Percentiles rank a stretch among this genome's conserved stretches.
Evolutionary conservation across 2,329 filamentous ascomycete species (phyloP).

Genomic region (Alternaria panax): DNA sequence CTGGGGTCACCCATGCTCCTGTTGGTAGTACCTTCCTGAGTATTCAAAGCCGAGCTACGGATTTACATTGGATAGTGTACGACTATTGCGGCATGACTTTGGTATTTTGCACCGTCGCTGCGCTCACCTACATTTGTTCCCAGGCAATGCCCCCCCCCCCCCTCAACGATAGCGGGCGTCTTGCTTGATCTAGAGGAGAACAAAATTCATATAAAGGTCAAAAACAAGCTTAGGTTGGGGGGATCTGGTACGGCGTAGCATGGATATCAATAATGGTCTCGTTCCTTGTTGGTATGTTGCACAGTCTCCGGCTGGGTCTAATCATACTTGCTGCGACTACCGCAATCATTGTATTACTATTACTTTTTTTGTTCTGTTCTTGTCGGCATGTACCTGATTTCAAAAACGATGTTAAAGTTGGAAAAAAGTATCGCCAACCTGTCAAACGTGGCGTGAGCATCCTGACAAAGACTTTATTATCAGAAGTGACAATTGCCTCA

Average conservation of each 20-base stretch:
- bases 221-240: no score
- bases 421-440: not conserved
- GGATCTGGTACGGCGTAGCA: not conserved
- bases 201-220: no score
- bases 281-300: not conserved
- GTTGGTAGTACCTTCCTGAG: no score
- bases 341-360: not conserved
- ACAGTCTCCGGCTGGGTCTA: not conserved
- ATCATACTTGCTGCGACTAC: not conserved
- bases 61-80: no score
- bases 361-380: not conserved
- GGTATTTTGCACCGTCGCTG: no score
- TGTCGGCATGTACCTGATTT: no score
- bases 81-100: no score
- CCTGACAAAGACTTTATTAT: not conserved
- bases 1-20: not conserved
- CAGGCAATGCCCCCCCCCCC: no score
- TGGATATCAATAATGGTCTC: not conserved
- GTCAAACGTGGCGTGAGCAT: not conserved
- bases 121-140: no score
- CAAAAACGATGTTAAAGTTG: not conserved
- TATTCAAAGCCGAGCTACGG: no score
- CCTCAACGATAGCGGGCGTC: no score
- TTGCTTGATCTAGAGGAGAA: no score
- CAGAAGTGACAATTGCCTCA: not conserved